phyloP scores from a whole-genome alignment of 352 stramenopile species.

The Phytophthora pinifolia region DNA sequence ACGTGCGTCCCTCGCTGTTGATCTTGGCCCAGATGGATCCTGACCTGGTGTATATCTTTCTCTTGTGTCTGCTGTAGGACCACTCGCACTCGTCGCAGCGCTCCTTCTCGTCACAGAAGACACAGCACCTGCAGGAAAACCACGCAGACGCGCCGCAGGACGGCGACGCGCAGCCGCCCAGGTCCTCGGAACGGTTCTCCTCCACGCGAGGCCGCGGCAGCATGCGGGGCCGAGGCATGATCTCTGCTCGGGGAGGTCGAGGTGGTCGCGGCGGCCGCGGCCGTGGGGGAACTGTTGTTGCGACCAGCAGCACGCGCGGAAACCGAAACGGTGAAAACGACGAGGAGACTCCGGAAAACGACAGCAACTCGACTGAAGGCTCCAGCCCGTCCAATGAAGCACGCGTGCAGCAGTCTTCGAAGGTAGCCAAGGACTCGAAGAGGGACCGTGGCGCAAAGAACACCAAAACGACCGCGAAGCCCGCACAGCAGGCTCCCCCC shows the following conservation, averaged over 20 bases:
- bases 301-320: conserved; percentile 25
- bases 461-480: conserved; percentile 37
- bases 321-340: conserved; percentile 39
- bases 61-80: conserved; percentile 14
- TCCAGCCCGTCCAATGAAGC: conserved; percentile 23
- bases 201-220: conserved; percentile 38
- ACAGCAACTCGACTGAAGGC: conserved; percentile 41
- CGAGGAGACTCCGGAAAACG: conserved; percentile 47
- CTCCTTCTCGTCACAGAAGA: conserved; percentile 40
- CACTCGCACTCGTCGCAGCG: conserved; percentile 30
- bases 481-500: conserved; percentile 36
- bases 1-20: conserved; percentile 15
- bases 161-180: conserved; percentile 26
- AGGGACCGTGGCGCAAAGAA: conserved; percentile 41
- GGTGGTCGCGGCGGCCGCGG: conserved; percentile 45
- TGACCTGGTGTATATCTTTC: neutral
- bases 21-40: neutral
- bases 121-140: conserved; percentile 35
- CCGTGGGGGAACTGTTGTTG: conserved; percentile 35
- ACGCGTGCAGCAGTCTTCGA: conserved; percentile 31
- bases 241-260: conserved; percentile 47
- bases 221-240: conserved; percentile 53
- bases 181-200: conserved; percentile 35
- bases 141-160: conserved; percentile 23
- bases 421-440: conserved; percentile 42